Conservation (phyloP, 257 asterid genomes). For the Capsicum chinense region DNA sequence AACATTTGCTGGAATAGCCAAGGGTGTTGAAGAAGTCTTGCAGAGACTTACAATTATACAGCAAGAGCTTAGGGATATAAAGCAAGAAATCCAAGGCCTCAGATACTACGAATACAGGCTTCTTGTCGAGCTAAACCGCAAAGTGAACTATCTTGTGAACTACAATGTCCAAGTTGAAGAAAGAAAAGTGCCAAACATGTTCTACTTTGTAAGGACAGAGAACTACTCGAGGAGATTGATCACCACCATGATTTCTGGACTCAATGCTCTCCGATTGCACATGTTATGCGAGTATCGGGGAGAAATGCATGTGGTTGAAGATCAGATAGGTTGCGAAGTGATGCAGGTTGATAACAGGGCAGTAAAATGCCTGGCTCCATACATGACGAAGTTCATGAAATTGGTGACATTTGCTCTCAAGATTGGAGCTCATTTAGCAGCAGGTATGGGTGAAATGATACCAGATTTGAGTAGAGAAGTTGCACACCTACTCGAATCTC, state of each 20-base stretch:
- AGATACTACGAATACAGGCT: constrained; percentile 87
- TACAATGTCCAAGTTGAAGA: constrained; percentile 71
- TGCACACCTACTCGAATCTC: constrained; percentile 65
- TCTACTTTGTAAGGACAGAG: constrained; percentile 69
- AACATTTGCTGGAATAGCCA: constrained; percentile 74
- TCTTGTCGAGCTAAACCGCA: constrained; percentile 60
- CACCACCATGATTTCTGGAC: constrained; percentile 75
- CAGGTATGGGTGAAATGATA: constrained; percentile 89
- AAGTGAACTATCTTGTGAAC: constrained; percentile 79
- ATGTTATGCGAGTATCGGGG: constrained; percentile 76
- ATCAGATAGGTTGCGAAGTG: constrained; percentile 79
- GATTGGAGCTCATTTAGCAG: constrained; percentile 91
- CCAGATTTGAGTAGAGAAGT: constrained; percentile 90
- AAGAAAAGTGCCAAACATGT: constrained; percentile 80
- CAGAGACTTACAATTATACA: constrained; percentile 81
- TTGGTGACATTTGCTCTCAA: constrained; percentile 84
- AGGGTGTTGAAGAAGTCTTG: constrained; percentile 79
- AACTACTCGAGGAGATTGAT: constrained; percentile 80
- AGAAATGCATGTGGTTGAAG: constrained; percentile 85
- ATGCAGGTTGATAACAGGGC: constrained; percentile 82
- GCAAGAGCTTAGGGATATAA: constrained; percentile 82
- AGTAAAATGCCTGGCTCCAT: constrained; percentile 69
- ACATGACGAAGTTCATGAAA: constrained; percentile 73
- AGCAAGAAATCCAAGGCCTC: constrained; percentile 86
- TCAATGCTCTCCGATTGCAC: constrained; percentile 76